Base-by-base conservation (phyloP, 805 yeast genomes). In the Candida nemodendra region DNA sequence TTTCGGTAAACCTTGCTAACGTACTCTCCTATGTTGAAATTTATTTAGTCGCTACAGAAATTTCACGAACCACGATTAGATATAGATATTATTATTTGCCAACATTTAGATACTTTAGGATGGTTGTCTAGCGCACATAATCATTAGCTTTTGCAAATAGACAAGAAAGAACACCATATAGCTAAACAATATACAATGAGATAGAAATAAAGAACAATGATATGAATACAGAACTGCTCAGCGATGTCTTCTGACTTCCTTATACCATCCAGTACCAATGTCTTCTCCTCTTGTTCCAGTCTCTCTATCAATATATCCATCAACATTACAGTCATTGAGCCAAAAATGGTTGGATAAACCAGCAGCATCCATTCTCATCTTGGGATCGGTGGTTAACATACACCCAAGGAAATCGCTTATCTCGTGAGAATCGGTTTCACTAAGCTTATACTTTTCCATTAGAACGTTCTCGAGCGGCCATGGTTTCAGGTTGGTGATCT, bases 331-430 rank as follows among this genome's bases (percentile, higher is more conserved):
- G 56, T 86, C 95, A 47, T 74, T 71, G 32, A 77, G 58, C 96
- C 96, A 89, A 9, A 83, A 80, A 59, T 89, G 96, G 54, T 87
- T 84, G 2, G 86, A 78, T 79, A 89, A 75, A 3, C 96, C 96
- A 14, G 98, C 99, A 1, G 98, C 98, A 65, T 93, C 99, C 11
- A 91, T 91, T 48, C 99, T 72, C 38, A 65, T 61, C 42, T 76
- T 81, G 1, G 99, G 98, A 57, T 83, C 86, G 15, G 87, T 62
- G 15, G 71, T 59, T 31, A 93, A 69, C 96, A 93, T 87, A 7
- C 97, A 96, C 31, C 75, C 59, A 44, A 93, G 64, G 54, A 93
- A 89, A 50, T 80, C 87, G 7, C 90, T 64, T 30, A 93, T 74
- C 39, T 79, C 83, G 28, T 72, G 68, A 3, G 96, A 88, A 38